Evolutionary conservation across 108 stramenopile species (phyloP), one percentile per base, ranked within the genome.

Genomic region (Fragilaria radians): DNA sequence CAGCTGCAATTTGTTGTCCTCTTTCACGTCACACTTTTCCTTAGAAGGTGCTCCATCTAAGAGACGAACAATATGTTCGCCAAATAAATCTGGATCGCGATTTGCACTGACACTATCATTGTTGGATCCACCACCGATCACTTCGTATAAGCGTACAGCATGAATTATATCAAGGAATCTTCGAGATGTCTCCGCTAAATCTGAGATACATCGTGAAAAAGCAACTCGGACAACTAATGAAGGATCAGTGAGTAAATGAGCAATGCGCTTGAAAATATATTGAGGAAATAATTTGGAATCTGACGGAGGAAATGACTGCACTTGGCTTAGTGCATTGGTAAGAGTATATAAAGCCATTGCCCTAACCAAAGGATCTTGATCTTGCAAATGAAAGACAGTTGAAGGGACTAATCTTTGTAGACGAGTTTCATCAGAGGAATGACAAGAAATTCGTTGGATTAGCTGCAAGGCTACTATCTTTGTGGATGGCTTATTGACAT

Each of bases 391-490:
- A 5, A 68, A 77, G 17, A 92, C 73, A 19, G 89, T 72, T 55
- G 84, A 80, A 31, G 98, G 98, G 18, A 97, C 79, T 36, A 99
- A 88, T 47, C 96, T 72, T 63, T 99, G 95, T 23, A 99, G 78
- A 54, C 95, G 63, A 7, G 90, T 79, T 57, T 95, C 95, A 62
- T 96, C 95, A 24, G 78, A 71, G 14, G 82, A 76, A 62, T 74
- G 83, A 19, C 62, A 36, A 4, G 84, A 83, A 11, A 97, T 63
- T n/a, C 89, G 81, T 17, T 76, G 63, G 55, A 99, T 71, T 19
- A 96, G 68, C 66, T 88, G 86, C 57, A 99, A 73, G 23, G 88
- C 88, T 1, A 96, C 86, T 26, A 95, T 58, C 53, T 91, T 93
- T 9, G 93, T 83, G 3, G 88, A 75, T 18, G 96, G 82, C 22